Percentiles rank a stretch among this genome's conserved stretches.
phyloP scores from a whole-genome alignment of 805 yeast species.

The Komagataella pastoris region DNA sequence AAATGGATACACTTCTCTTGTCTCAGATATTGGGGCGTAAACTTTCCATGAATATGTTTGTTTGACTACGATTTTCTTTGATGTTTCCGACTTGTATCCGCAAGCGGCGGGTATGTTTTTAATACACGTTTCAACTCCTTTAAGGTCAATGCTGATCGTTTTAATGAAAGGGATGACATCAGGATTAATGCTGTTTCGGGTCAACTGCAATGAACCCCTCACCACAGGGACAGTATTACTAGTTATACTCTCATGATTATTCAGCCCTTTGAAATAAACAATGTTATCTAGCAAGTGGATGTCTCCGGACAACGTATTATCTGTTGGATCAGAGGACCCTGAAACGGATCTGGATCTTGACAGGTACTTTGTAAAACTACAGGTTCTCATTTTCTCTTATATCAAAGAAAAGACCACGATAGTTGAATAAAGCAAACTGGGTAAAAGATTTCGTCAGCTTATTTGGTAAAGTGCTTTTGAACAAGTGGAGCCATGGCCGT shows the following conservation, averaged over 20 bases:
- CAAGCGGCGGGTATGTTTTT: background rate
- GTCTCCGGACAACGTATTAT: background rate
- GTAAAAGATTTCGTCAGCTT: background rate
- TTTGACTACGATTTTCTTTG: background rate
- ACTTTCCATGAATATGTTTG: background rate
- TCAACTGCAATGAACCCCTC: background rate
- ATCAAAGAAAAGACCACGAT: background rate
- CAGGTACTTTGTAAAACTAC: background rate
- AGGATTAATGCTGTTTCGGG: background rate
- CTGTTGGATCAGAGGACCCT: background rate
- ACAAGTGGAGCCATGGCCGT: background rate
- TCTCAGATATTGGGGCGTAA: background rate
- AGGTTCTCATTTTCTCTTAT: background rate
- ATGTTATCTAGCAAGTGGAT: background rate
- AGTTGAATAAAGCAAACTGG: background rate
- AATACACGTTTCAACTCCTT: background rate
- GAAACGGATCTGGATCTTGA: background rate
- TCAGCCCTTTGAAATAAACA: background rate
- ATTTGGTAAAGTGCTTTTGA: background rate
- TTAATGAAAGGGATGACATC: background rate
- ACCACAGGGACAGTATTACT: background rate
- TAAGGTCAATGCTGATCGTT: background rate
- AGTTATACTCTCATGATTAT: background rate
- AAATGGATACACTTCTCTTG: background rate
- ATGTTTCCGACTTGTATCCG: background rate